Base-by-base conservation (phyloP, 768 basidiomycete species). In the Leccinum truebloodii region DNA sequence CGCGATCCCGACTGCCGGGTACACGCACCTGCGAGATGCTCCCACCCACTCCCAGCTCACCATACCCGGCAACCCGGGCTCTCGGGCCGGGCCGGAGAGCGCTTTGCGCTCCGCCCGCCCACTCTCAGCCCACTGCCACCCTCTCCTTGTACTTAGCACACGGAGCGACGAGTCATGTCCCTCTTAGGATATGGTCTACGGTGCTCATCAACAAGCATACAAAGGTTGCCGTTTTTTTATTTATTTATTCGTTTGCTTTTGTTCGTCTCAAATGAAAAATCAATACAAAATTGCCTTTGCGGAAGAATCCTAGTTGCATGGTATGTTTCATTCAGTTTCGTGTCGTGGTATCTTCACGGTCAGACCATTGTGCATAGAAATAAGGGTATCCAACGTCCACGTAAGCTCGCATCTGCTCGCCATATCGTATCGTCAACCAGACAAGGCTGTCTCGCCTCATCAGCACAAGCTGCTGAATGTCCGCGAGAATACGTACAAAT, bases 371-470 rank as follows among this genome's bases (percentile, higher is more conserved):
- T 22, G 41, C 28, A 2, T 44, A 41, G 32, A 69, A 71, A 41
- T 62, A 39, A 2, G 85, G 82, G 65, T 79, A 87, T 1, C 82
- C 86, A 9, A 87, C 73, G 63, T 89, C 83, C 6, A 80, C 73
- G 76, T 80, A 84, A 0, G 78, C 80, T 46, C 87, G 78, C 76
- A 89, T 80, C 57, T 77, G 74, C 28, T 79, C 78, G 4, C 86
- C 87, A 48, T 87, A 84, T n/a, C 72, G 75, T 50, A 89, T 83
- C 6, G 81, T 82, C 18, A 77, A 61, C 75, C 77, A 80, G 3
- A 89, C 61, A 4, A 86, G 54, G 12, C 87, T 88, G 58, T 57
- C 37, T 46, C 59, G 32, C 24, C 24, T 28, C 55, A 52, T 61
- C 48, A 61, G 20, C 6, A 3, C n/a, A 22, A 3, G 18, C 3